Percentiles rank a stretch among this genome's conserved stretches.
Conservation (phyloP, 495 filamentous ascomycete species). For the Amniculicola lignicola region DNA sequence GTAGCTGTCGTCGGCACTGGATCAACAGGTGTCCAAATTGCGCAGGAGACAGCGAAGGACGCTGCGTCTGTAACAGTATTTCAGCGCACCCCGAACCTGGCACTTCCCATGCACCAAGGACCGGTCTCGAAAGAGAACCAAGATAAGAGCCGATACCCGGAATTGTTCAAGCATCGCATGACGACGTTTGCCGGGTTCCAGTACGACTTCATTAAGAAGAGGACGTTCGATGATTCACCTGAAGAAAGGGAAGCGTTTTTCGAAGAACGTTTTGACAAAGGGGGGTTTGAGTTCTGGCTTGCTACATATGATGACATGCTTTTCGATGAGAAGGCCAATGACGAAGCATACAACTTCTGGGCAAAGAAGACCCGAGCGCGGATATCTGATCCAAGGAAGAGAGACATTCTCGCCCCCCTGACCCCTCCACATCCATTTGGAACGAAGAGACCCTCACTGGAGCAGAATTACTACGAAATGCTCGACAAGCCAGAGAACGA, state of each 20-base stretch:
- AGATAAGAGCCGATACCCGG: constrained; percentile 42
- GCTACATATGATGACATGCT: constrained; percentile 52
- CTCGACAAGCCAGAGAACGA: constrained; percentile 50
- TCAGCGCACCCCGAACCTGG: constrained; percentile 55
- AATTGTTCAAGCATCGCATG: constrained; percentile 48
- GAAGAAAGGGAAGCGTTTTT: constrained; percentile 50
- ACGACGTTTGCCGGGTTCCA: constrained; percentile 50
- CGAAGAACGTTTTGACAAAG: constrained; percentile 47
- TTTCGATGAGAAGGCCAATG: constrained; percentile 48
- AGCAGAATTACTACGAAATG: constrained; percentile 53
- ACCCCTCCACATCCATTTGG: constrained; percentile 50
- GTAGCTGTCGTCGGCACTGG: constrained; percentile 58
- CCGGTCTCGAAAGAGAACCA: constrained; percentile 48
- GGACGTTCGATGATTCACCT: constrained; percentile 48
- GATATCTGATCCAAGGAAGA: constrained; percentile 48
- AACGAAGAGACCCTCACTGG: constrained; percentile 50
- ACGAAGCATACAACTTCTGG: constrained; percentile 47
- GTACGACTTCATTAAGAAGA: constrained; percentile 43
- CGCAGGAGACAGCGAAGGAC: constrained; percentile 41
- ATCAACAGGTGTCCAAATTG: constrained; percentile 56
- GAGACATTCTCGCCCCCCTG: constrained; percentile 51
- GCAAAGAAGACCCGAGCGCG: constrained; percentile 44
- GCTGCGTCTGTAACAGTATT: constrained; percentile 48
- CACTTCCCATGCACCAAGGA: constrained; percentile 52
- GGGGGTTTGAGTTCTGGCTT: constrained; percentile 55